Evolutionary conservation across 2,329 filamentous ascomycete species (phyloP).

Genomic region (Penicillium sp.): DNA sequence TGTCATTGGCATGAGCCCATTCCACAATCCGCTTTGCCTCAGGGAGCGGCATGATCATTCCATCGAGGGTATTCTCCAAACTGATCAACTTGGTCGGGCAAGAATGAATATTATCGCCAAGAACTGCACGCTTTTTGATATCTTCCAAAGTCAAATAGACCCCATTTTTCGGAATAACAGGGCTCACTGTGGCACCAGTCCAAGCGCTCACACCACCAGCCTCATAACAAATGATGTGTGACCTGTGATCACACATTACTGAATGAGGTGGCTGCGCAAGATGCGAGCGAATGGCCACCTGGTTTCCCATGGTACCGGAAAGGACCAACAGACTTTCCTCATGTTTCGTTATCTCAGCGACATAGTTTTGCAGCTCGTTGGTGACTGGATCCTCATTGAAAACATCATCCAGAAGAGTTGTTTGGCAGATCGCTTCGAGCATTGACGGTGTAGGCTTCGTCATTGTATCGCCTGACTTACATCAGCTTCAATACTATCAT

Average conservation of each 20-base stretch:
- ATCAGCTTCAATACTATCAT: not conserved
- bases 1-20: slow-evolving; percentile 64
- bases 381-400: slow-evolving; percentile 78
- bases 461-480: slow-evolving; percentile 59
- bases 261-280: slow-evolving; percentile 75
- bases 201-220: slow-evolving; percentile 67
- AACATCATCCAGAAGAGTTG: slow-evolving; percentile 79
- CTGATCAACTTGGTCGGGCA: slow-evolving; percentile 79
- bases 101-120: slow-evolving; percentile 67
- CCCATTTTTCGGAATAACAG: slow-evolving; percentile 67
- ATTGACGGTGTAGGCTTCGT: slow-evolving; percentile 78
- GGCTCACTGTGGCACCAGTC: slow-evolving; percentile 66
- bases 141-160: slow-evolving; percentile 75
- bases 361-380: slow-evolving; percentile 67
- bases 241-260: slow-evolving; percentile 73
- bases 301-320: slow-evolving; percentile 93
- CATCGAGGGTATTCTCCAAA: slow-evolving; percentile 81
- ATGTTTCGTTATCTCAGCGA: slow-evolving; percentile 71
- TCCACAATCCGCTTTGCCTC: slow-evolving; percentile 67
- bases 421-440: slow-evolving; percentile 72
- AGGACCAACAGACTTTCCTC: slow-evolving; percentile 76
- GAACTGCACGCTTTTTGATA: slow-evolving; percentile 61
- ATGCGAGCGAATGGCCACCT: slow-evolving; percentile 75
- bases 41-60: slow-evolving; percentile 71
- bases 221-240: slow-evolving; percentile 69